These are phyloP conservation scores for Agrocybe praecox DNA, from an alignment of 768 basidiomycete genomes.

Conservation along the genomic window DNA sequence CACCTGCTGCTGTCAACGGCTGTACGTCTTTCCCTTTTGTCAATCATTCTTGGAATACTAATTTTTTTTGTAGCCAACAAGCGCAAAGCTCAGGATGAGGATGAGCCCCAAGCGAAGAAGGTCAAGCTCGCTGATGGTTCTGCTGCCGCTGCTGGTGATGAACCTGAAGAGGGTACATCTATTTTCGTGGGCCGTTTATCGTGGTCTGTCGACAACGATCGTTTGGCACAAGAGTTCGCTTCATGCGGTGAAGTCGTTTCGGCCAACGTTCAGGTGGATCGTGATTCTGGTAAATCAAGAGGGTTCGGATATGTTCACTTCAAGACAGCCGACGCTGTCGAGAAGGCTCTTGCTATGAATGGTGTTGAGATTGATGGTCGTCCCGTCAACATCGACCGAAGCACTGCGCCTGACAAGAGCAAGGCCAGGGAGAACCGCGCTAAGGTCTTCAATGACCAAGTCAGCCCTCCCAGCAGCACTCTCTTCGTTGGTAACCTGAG, in stretches of 20 bases:
- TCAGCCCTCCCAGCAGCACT: constrained; percentile 66
- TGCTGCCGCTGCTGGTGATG: constrained; percentile 40
- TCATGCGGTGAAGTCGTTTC: constrained; percentile 86
- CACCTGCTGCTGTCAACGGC: constrained; percentile 31
- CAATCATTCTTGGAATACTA: not conserved
- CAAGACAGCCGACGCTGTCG: constrained; percentile 66
- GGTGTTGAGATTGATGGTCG: constrained; percentile 94
- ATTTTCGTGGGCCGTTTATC: constrained; percentile 93
- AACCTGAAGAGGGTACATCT: constrained; percentile 55
- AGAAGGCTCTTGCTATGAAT: constrained; percentile 79
- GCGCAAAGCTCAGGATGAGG: constrained; percentile 77
- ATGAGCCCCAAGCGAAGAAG: constrained; percentile 73
- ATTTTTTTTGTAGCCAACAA: constrained; percentile 50
- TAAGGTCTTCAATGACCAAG: constrained; percentile 72
- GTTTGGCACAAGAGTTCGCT: constrained; percentile 89
- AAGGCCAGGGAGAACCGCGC: constrained; percentile 69
- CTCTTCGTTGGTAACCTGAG: constrained; percentile 93
- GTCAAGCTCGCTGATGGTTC: constrained; percentile 70
- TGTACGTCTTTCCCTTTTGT: constrained; percentile 5
- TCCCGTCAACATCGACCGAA: constrained; percentile 82
- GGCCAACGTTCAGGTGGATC: constrained; percentile 88
- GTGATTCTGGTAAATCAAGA: constrained; percentile 78
- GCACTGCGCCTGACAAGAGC: constrained; percentile 59
- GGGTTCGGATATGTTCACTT: constrained; percentile 88
- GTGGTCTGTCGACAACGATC: constrained; percentile 97